These are phyloP conservation scores for Teratosphaeriaceae sp. DNA, from an alignment of 2,329 filamentous ascomycete species.

Conservation along the genomic window DNA sequence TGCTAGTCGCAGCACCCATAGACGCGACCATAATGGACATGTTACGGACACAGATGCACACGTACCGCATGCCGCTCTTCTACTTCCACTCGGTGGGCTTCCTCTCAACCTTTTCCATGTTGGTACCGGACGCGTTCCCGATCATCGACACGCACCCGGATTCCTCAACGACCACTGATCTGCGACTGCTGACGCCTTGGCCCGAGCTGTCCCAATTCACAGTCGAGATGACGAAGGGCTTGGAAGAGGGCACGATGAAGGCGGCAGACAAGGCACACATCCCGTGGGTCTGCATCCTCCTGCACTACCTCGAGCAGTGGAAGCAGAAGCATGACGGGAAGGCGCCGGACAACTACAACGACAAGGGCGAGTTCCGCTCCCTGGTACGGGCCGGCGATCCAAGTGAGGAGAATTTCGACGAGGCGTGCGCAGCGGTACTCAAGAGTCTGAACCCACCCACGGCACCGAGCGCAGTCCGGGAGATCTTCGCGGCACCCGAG, in stretches of 20 bases:
- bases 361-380: conserved; percentile 77
- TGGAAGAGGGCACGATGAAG: conserved; percentile 57
- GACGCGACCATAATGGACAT: conserved; percentile 44
- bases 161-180: conserved; percentile 72
- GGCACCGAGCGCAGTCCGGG: conserved; percentile 61
- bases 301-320: conserved; percentile 80
- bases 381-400: conserved; percentile 68
- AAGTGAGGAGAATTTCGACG: conserved; percentile 88
- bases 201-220: conserved; percentile 67
- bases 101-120: conserved; percentile 80
- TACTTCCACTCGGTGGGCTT: conserved; percentile 87
- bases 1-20: conserved; percentile 56
- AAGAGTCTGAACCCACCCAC: conserved; percentile 70
- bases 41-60: conserved; percentile 45
- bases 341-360: conserved; percentile 67
- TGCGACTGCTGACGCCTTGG: conserved; percentile 82
- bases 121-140: conserved; percentile 72
- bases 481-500: conserved; percentile 70
- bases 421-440: conserved; percentile 79
- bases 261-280: conserved; percentile 86
- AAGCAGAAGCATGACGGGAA: conserved; percentile 61
- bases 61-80: conserved; percentile 65
- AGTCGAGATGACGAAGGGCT: conserved; percentile 55
- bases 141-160: conserved; percentile 96
- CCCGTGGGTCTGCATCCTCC: conserved; percentile 74